A percentile compares a stretch with the other conserved stretches of the same genome.
Evolutionary conservation across 2,329 filamentous ascomycete genomes (phyloP).

Genomic region (Aspergillus cejpii): DNA sequence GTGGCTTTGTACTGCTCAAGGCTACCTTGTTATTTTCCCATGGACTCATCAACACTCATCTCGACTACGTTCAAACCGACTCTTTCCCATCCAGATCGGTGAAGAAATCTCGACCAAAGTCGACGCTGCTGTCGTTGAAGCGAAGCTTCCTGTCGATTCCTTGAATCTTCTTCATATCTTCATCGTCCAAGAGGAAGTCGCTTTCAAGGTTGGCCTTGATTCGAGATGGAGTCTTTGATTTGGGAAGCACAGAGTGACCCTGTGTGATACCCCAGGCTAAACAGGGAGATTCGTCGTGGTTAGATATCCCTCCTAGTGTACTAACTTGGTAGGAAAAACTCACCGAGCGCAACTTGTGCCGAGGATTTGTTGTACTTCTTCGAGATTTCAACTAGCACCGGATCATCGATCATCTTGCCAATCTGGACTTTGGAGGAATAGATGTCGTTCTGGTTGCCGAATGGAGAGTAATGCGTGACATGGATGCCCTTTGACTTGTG

Average conservation of each 20-base stretch:
- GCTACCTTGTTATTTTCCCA: not conserved
- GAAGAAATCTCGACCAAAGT: constrained; percentile 55
- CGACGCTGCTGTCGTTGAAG: constrained; percentile 54
- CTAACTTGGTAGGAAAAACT: constrained; percentile 7
- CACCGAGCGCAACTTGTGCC: constrained; percentile 47
- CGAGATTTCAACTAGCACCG: constrained; percentile 45
- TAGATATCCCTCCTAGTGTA: not conserved
- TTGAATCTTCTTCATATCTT: constrained; percentile 53
- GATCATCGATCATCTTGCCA: constrained; percentile 48
- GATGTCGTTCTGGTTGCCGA: constrained; percentile 49
- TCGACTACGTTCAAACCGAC: not conserved
- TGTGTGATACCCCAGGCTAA: constrained; percentile 49
- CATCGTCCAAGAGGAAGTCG: constrained; percentile 53
- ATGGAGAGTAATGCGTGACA: constrained; percentile 50
- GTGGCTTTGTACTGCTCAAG: not conserved
- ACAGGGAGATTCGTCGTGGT: not conserved
- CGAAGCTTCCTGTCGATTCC: constrained; percentile 54
- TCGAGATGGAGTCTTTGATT: constrained; percentile 43
- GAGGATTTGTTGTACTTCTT: constrained; percentile 48
- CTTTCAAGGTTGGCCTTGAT: constrained; percentile 42
- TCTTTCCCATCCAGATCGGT: constrained; percentile 52
- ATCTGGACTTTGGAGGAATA: constrained; percentile 42
- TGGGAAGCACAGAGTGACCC: constrained; percentile 49
- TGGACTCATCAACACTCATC: not conserved
- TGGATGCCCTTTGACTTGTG: constrained; percentile 48